Evolutionary conservation across 192 early-diverging fungal species (phyloP), one percentile per base, ranked within the genome.

Genomic region (Rhizophagus prolifer): DNA sequence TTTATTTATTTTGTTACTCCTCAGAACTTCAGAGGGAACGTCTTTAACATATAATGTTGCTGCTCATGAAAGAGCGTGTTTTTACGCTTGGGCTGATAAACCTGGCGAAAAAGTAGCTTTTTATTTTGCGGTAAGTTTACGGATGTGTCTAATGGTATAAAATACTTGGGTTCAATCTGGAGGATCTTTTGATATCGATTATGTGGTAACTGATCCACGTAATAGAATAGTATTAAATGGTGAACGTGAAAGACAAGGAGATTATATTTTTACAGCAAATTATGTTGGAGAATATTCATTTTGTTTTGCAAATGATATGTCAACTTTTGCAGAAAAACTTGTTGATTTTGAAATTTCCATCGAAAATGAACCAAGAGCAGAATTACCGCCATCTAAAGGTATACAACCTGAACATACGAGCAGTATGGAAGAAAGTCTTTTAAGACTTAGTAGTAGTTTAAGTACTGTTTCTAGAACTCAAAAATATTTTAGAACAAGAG

Each of bases 171-270:
- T 96, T 58, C 98, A 99, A 88, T 86, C 90, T 65, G 98, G 98
- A 36, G 98, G 98, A 76, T 88, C 92, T 38, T 99, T 98, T 83
- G 98, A 99, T 81, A 92, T 99, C 44, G 98, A 99, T 84, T 98
- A 94, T 75, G 89, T 91, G 41, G 94, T 97, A 36, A 88, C 82
- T 46, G 94, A 89, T 30, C 95, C 96, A 41, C 84, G 91, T 77
- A 85, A 85, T 60, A 87, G 86, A 47, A 75, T 88, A 70, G 78
- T 98, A 36, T 81, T 96, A 70, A 81, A 80, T 46, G 95, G 94
- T 72, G 91, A 93, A 72, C 91, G 93, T 60, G 95, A 97, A 81
- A 92, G 94, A 64, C 95, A 98, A 79, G 95, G 95, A 72, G 96
- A 99, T 86, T 97, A 88, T 88, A 94, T 96, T 34, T 95, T 99